Conservation (phyloP, 495 filamentous ascomycete species). For the Daldinia decipiens region DNA sequence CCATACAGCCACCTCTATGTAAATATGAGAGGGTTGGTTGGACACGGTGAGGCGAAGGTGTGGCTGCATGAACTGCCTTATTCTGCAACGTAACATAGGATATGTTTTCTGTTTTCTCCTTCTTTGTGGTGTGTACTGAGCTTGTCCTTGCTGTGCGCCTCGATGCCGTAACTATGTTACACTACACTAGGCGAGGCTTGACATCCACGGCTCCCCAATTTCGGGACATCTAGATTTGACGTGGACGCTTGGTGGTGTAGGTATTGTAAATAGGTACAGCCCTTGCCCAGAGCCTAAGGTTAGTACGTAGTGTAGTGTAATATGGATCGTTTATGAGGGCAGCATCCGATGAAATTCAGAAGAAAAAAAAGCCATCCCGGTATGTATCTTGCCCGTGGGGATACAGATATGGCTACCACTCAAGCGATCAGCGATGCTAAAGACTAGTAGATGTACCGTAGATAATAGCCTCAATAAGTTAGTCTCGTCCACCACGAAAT, state of each 20-base stretch:
- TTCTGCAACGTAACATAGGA: background rate
- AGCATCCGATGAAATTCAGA: background rate
- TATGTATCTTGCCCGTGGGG: background rate
- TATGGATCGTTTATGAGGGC: background rate
- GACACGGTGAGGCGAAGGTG: background rate
- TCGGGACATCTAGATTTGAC: constrained; percentile 12
- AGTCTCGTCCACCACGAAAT: background rate
- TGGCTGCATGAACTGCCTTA: background rate
- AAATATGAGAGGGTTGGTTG: background rate
- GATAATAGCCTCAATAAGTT: background rate
- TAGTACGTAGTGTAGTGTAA: no score
- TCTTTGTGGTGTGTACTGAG: background rate
- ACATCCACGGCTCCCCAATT: background rate
- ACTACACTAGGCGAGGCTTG: constrained; percentile 10
- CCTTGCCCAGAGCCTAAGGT: background rate
- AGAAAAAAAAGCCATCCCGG: background rate
- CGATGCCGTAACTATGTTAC: constrained; percentile 14
- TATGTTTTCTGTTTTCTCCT: background rate
- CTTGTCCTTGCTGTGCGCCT: constrained; percentile 1
- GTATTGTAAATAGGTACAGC: background rate
- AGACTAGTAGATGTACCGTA: background rate
- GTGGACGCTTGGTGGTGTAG: background rate
- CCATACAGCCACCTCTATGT: background rate
- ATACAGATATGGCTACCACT: background rate
- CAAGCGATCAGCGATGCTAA: background rate